Conservation (phyloP, 1,139 yeast species). For the Sugiyamaella xylanicola region DNA sequence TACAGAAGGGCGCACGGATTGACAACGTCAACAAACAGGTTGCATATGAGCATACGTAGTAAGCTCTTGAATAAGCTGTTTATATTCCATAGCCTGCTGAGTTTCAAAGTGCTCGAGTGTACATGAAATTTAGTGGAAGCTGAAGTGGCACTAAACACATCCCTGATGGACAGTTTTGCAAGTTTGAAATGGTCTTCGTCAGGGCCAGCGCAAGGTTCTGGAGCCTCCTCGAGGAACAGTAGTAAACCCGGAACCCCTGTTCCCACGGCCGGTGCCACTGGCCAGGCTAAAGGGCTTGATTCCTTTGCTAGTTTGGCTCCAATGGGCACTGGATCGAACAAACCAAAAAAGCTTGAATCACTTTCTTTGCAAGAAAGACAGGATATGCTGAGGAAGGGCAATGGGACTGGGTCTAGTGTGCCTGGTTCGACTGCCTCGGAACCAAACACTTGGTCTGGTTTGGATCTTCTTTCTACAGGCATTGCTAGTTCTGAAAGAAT, state of each 20-base stretch:
- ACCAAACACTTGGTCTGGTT: constrained; percentile 22
- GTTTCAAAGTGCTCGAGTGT: too few relatives aligned
- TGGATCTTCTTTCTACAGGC: constrained; percentile 26
- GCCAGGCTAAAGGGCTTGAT: constrained; percentile 19
- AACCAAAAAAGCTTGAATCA: constrained; percentile 26
- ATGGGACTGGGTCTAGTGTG: constrained; percentile 3
- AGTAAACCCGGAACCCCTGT: constrained; percentile 21
- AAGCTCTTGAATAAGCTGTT: too few relatives aligned
- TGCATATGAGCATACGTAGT: background rate
- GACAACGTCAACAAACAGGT: constrained; percentile 4
- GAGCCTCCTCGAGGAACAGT: constrained; percentile 11
- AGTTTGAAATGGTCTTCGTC: constrained; percentile 20
- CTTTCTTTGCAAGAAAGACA: constrained; percentile 36
- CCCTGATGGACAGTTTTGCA: constrained; percentile 22
- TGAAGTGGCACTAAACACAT: background rate
- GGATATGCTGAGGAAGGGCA: constrained; percentile 25
- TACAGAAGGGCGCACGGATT: background rate
- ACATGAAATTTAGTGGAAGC: too few relatives aligned
- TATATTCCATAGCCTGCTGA: too few relatives aligned
- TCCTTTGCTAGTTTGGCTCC: constrained; percentile 22
- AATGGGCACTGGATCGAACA: constrained; percentile 10
- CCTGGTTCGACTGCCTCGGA: constrained; percentile 1
- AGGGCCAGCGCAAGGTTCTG: constrained; percentile 12
- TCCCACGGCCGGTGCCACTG: background rate
- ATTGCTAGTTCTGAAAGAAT: constrained; percentile 19